These are phyloP conservation scores for Penicillium cataractarum DNA, from an alignment of 495 filamentous ascomycete genomes.

Conservation along the genomic window DNA sequence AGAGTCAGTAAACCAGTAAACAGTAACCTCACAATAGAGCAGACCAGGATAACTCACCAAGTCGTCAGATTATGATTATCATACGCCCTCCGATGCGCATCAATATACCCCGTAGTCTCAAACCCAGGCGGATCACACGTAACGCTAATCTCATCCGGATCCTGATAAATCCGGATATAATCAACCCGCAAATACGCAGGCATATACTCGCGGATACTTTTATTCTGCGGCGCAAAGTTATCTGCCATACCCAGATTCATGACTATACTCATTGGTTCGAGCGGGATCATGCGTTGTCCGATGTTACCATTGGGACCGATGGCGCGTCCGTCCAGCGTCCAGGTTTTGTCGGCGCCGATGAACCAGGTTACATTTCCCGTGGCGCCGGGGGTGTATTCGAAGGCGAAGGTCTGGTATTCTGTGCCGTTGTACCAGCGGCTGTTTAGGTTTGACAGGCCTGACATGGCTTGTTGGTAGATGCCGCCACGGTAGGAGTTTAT, in stretches of 20 bases:
- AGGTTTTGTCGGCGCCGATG: slow-evolving; percentile 66
- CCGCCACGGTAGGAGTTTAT: slow-evolving; percentile 72
- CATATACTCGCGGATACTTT: slow-evolving; percentile 55
- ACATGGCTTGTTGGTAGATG: slow-evolving; percentile 73
- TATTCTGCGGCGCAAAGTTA: slow-evolving; percentile 66
- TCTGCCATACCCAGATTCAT: slow-evolving; percentile 76
- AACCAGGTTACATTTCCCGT: slow-evolving; percentile 68
- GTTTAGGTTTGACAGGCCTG: slow-evolving; percentile 71
- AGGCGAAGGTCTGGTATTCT: slow-evolving; percentile 70
- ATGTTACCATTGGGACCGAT: slow-evolving; percentile 75
- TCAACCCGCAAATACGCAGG: slow-evolving; percentile 75
- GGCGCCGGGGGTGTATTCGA: slow-evolving; percentile 71
- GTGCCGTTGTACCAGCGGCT: slow-evolving; percentile 77
- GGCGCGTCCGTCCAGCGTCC: slow-evolving; percentile 66
- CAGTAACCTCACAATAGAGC: too few relatives aligned
- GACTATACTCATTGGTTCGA: slow-evolving; percentile 71
- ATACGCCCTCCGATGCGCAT: slow-evolving; percentile 63
- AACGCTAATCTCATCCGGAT: slow-evolving; percentile 57
- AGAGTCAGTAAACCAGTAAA: too few relatives aligned
- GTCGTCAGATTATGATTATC: slow-evolving; percentile 66
- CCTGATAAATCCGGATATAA: slow-evolving; percentile 77
- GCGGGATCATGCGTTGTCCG: slow-evolving; percentile 67
- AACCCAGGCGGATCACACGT: slow-evolving; percentile 75
- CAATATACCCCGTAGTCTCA: slow-evolving; percentile 72
- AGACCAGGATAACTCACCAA: slow-evolving; percentile 36